Evolutionary conservation across 192 early-diverging fungal species (phyloP).

Genomic region (Thoreauomyces humboldtii): DNA sequence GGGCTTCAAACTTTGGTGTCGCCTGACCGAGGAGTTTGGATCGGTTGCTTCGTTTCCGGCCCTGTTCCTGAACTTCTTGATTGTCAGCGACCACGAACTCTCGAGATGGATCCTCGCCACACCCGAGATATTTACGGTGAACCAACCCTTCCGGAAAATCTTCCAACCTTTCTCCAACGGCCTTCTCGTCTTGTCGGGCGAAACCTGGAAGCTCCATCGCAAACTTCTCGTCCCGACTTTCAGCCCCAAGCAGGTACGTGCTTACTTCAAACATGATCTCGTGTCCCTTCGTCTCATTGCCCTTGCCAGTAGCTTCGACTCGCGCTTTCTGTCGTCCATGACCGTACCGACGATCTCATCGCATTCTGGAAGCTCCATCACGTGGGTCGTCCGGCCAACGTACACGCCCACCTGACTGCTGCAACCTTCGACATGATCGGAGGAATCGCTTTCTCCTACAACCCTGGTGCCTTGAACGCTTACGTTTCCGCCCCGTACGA

Average conservation of each 20-base stretch:
- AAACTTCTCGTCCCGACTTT: conserved; percentile 47
- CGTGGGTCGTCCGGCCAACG: conserved; percentile 11
- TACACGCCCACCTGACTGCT: not conserved
- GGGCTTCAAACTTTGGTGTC: not conserved
- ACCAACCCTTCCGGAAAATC: not conserved
- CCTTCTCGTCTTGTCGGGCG: conserved; percentile 5
- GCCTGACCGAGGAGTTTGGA: not conserved
- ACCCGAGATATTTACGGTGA: not conserved
- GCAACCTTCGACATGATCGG: conserved; percentile 2
- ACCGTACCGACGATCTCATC: conserved; percentile 15
- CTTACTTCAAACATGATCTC: conserved; percentile 8
- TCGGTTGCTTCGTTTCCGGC: not conserved
- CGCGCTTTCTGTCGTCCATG: not conserved
- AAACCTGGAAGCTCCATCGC: conserved; percentile 42
- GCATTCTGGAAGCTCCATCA: conserved; percentile 21
- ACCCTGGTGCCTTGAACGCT: not conserved
- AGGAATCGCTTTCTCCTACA: not conserved
- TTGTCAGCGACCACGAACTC: not conserved
- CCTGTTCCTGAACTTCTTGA: not conserved
- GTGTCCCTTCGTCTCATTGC: not conserved
- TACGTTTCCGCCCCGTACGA: not conserved
- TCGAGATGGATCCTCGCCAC: not conserved
- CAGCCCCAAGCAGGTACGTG: conserved; percentile 36
- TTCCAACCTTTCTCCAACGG: not conserved
- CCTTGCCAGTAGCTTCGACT: not conserved